These are phyloP conservation scores for Euphorbia peplus DNA, from an alignment of 345 rosid genomes.

Conservation along the genomic window DNA sequence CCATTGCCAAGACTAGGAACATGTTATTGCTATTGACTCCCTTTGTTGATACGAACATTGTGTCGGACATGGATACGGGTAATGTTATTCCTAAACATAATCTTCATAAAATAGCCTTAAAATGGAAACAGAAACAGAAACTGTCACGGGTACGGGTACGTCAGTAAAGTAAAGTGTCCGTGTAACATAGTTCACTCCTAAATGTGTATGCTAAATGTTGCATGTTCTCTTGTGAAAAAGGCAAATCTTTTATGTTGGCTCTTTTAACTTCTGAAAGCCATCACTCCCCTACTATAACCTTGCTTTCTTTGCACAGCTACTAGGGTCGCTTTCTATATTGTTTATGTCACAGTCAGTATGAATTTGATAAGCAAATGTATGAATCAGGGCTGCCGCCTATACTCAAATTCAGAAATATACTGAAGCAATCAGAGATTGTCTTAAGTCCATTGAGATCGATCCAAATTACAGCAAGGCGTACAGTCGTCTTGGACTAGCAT, in stretches of 20 bases:
- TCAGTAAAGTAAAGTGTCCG: too few relatives aligned
- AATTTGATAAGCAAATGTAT: slow-evolving; percentile 16
- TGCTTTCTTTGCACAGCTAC: background rate
- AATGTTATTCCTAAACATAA: too few relatives aligned
- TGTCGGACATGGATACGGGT: too few relatives aligned
- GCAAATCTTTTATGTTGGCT: background rate
- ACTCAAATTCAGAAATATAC: slow-evolving; percentile 58
- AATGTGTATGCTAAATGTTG: background rate
- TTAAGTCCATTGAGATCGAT: slow-evolving; percentile 69
- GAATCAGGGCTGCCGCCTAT: slow-evolving; percentile 80
- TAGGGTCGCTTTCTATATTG: slow-evolving; percentile 7
- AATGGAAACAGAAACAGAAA: too few relatives aligned
- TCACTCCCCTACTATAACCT: background rate
- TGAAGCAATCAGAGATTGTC: slow-evolving; percentile 76
- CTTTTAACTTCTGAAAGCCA: background rate
- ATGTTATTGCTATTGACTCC: too few relatives aligned
- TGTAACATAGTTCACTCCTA: background rate
- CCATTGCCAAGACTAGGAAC: background rate
- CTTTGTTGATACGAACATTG: too few relatives aligned
- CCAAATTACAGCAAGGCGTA: slow-evolving; percentile 83
- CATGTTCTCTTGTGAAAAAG: background rate
- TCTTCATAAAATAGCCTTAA: too few relatives aligned
- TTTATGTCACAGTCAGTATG: background rate
- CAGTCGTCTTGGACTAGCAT: slow-evolving; percentile 84
- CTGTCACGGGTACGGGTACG: too few relatives aligned